Percentiles rank a stretch among this genome's conserved stretches.
Evolutionary conservation across 768 basidiomycete genomes (phyloP).

Genomic region (Mycena rosella): DNA sequence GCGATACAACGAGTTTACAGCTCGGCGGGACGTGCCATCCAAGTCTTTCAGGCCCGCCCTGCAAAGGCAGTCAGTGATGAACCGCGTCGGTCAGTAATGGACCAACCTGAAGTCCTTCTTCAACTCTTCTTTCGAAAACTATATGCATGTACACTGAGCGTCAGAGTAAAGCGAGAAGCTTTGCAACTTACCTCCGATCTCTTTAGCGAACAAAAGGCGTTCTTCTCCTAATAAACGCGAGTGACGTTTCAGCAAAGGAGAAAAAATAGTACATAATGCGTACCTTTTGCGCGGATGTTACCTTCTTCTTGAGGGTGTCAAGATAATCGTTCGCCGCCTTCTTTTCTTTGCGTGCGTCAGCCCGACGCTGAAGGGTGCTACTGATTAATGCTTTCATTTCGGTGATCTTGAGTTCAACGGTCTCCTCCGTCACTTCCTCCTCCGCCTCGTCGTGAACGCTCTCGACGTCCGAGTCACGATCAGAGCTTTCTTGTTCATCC

Average conservation of each 20-base stretch:
- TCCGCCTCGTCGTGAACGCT: slow-evolving; percentile 50
- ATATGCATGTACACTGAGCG: background rate
- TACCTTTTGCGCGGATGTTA: slow-evolving; percentile 59
- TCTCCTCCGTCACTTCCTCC: slow-evolving; percentile 60
- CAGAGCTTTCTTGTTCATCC: too few species aligned
- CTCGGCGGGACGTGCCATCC: slow-evolving; percentile 55
- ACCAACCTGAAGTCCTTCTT: slow-evolving; percentile 66
- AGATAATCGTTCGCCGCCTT: slow-evolving; percentile 51
- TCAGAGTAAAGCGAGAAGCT: background rate
- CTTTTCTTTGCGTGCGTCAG: slow-evolving; percentile 51
- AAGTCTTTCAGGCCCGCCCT: slow-evolving; percentile 69
- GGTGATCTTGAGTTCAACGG: slow-evolving; percentile 59
- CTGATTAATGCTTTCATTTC: slow-evolving; percentile 57
- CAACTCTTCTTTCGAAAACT: slow-evolving; percentile 69
- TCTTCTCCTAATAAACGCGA: slow-evolving; percentile 61
- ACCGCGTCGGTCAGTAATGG: background rate
- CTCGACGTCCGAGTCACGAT: slow-evolving; percentile 25
- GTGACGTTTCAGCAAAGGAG: slow-evolving; percentile 27
- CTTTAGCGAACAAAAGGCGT: slow-evolving; percentile 70
- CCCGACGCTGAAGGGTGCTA: slow-evolving; percentile 51
- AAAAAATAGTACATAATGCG: background rate
- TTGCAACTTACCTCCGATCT: slow-evolving; percentile 61
- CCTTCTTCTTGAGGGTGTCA: slow-evolving; percentile 56
- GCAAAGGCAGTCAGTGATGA: slow-evolving; percentile 2
- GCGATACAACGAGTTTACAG: background rate